Evolutionary conservation across 2,329 filamentous ascomycete species (phyloP), one percentile per base, ranked within the genome.

Genomic region (Fusarium chuoi): DNA sequence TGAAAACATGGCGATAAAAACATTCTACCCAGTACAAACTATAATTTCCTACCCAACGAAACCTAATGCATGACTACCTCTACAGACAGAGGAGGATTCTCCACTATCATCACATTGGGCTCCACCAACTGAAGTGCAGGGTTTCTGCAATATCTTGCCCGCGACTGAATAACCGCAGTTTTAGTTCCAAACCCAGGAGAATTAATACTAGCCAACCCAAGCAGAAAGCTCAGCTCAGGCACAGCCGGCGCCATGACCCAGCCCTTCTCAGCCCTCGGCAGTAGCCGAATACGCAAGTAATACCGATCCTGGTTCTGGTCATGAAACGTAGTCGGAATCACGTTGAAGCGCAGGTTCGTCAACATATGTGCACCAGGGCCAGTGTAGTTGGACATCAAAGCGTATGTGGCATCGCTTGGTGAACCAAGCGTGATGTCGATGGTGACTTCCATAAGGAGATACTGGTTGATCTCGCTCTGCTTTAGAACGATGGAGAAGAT

Each of bases 311-410:
- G 55, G 6, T 60, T 61, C 26, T 65, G 38, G 9, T 65, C 55
- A 5, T 61, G n/a, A 1, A 42, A 61, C 0, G 54, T 64, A 0
- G 54, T 64, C 1, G 62, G 44, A 3, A 60, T 36, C n/a, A 64
- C 62, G 13, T 64, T 60, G 24, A 64, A 60, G 9, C 62, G 62
- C 1, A 64, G 6, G 24, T 64, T 64, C 9, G 54, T 64, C 44
- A 60, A 6, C 62, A 64, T 64, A 1, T 60, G 62, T 11, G 62
- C 55, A 0, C 55, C 62, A 4, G 62, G 62, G 11, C 62, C 62
- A 7, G 62, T 60, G 55, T 64, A 64, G 7, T 59, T 64, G 0
- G 54, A 42, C 45, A 64, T 60, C 24, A 51, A 22, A 13, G 41
- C n/a, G 13, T 60, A 60, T 22, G 18, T n/a, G 2, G n/a, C 12